These are phyloP conservation scores for Diaporthe sp. DNA, from an alignment of 2,329 filamentous ascomycete species.

Conservation along the genomic window DNA sequence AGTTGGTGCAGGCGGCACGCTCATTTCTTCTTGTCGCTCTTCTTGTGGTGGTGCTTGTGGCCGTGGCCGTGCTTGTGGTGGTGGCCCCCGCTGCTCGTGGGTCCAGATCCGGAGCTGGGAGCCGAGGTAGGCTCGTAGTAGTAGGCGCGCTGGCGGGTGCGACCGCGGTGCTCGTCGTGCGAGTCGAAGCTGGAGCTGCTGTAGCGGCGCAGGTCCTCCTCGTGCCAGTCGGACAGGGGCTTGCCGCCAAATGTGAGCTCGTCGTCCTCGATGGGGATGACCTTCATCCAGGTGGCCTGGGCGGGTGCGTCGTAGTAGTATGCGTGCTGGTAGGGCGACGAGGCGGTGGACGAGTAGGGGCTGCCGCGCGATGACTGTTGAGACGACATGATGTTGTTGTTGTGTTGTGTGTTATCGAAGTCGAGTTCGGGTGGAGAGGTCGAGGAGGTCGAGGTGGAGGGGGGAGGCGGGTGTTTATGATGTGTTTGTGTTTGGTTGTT, in stretches of 20 bases:
- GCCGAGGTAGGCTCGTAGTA: slow-evolving; percentile 28
- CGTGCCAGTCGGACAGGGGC: slow-evolving; percentile 71
- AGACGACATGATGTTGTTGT: slow-evolving; percentile 34
- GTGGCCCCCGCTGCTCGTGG: slow-evolving; percentile 27
- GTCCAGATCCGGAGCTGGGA: not conserved
- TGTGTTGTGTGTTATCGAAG: not conserved
- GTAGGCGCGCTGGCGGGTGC: slow-evolving; percentile 54
- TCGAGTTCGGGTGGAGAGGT: not conserved
- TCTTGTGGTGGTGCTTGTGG: slow-evolving; percentile 39
- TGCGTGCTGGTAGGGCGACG: slow-evolving; percentile 35
- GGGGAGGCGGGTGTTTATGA: slow-evolving; percentile 7
- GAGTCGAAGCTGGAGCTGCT: slow-evolving; percentile 53
- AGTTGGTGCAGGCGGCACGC: not conserved
- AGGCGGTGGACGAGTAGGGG: slow-evolving; percentile 36
- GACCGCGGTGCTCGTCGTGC: slow-evolving; percentile 55
- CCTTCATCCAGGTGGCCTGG: slow-evolving; percentile 61
- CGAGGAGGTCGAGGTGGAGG: not conserved
- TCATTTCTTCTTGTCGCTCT: slow-evolving; percentile 37
- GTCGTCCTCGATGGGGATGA: slow-evolving; percentile 72
- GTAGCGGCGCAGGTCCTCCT: slow-evolving; percentile 66
- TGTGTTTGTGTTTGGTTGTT: slow-evolving; percentile 3
- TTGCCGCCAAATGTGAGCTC: slow-evolving; percentile 73
- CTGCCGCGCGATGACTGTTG: slow-evolving; percentile 38
- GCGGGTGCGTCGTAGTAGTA: slow-evolving; percentile 39
- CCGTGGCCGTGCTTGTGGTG: slow-evolving; percentile 42